These are phyloP conservation scores for Podaxis sp. DNA, from an alignment of 768 basidiomycete genomes.

Conservation along the genomic window DNA sequence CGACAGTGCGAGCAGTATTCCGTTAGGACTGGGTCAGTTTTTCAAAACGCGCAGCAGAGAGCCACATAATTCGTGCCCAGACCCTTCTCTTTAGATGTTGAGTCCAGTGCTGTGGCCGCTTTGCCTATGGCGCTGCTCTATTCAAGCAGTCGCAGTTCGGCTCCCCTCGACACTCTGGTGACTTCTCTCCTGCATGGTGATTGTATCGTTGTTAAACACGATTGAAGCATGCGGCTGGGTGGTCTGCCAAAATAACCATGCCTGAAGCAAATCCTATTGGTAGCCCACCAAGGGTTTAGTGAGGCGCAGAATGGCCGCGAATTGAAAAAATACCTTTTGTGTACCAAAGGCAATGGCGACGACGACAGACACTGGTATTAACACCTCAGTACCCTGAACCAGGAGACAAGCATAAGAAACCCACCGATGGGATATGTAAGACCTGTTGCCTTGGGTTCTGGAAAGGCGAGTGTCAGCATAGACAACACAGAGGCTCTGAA, in stretches of 20 bases:
- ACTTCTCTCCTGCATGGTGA: not conserved
- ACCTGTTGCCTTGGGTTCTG: not conserved
- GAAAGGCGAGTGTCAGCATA: not conserved
- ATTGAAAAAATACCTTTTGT: slow-evolving; percentile 6
- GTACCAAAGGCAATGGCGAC: slow-evolving; percentile 9
- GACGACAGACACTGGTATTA: not conserved
- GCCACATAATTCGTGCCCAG: too few species aligned
- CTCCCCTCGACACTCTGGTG: too few species aligned
- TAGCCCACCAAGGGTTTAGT: not conserved
- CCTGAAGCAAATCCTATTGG: not conserved
- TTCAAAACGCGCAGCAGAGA: too few species aligned
- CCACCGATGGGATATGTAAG: not conserved
- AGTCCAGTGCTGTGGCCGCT: too few species aligned
- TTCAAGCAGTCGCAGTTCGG: too few species aligned
- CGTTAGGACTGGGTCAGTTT: too few species aligned
- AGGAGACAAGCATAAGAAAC: not conserved
- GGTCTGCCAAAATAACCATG: slow-evolving; percentile 4
- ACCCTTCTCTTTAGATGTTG: too few species aligned
- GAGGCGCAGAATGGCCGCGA: not conserved
- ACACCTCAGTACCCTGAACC: not conserved
- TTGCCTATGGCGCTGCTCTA: too few species aligned
- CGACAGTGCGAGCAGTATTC: too few species aligned
- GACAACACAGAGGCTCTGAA: not conserved
- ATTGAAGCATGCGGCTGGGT: not conserved
- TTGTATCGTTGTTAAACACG: not conserved